These are phyloP conservation scores for Penicillium arizonense DNA, from an alignment of 495 filamentous ascomycete species.

Conservation along the genomic window DNA sequence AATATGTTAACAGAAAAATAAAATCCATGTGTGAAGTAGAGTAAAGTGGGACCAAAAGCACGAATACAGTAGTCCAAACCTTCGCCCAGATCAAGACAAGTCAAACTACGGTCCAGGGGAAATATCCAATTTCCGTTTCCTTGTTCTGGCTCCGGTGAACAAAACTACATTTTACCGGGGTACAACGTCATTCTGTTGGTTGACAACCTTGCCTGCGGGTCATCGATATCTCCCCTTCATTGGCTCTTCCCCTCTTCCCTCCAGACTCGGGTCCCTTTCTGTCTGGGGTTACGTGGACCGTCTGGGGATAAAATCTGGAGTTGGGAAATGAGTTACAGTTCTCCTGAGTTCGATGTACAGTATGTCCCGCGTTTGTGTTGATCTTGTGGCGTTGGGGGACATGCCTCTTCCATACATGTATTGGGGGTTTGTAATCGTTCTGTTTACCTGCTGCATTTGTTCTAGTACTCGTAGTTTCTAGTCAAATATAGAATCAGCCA, in stretches of 20 bases:
- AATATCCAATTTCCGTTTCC: background rate
- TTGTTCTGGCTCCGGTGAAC: constrained; percentile 11
- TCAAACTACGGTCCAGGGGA: background rate
- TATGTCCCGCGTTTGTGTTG: no score
- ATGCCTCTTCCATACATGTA: no score
- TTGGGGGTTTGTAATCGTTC: no score
- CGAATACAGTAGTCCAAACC: background rate
- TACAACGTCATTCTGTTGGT: background rate
- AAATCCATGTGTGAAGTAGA: no score
- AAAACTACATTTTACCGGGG: background rate
- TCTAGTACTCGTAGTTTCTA: no score
- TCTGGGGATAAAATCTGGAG: constrained; percentile 10
- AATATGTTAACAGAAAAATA: no score
- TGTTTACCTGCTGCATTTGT: no score
- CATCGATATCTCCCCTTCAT: background rate
- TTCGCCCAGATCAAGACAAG: background rate
- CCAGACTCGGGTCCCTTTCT: background rate
- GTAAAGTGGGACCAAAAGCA: no score
- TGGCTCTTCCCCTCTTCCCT: background rate
- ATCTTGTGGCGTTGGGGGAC: no score
- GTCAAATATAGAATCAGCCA: no score
- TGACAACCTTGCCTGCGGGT: background rate
- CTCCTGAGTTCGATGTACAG: no score
- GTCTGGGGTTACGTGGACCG: background rate
- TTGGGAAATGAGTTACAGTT: background rate